Percentiles rank a stretch among this genome's conserved stretches.
Conservation (phyloP, 306 rosid genomes). For the Casuarina glauca region DNA sequence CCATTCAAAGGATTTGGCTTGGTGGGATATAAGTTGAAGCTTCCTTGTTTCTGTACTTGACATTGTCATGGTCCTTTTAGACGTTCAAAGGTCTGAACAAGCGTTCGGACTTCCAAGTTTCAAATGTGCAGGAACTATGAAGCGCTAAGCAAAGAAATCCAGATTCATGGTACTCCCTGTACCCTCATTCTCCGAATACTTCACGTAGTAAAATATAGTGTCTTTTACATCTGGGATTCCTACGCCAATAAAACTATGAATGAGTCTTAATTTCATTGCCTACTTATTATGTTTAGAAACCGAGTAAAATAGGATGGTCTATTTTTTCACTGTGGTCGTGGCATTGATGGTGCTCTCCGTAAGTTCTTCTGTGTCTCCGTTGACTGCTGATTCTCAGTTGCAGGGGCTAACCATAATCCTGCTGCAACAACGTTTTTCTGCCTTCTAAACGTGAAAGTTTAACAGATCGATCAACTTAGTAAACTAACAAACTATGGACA, state of each 20-base stretch:
- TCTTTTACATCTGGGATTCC: neutral
- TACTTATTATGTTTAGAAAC: neutral
- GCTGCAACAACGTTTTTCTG: neutral
- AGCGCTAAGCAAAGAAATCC: neutral
- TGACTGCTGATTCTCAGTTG: neutral
- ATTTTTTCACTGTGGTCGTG: neutral
- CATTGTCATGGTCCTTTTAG: constrained; percentile 16
- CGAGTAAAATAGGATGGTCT: too few relatives aligned
- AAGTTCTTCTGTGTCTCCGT: neutral
- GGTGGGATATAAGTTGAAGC: neutral
- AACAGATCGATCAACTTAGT: neutral
- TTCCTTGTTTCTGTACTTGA: constrained; percentile 11
- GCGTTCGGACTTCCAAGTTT: neutral
- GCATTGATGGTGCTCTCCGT: neutral
- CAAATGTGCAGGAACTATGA: neutral
- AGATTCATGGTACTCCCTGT: constrained; percentile 7
- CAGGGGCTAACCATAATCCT: neutral
- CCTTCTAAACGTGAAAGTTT: neutral
- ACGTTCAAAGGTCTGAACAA: too few relatives aligned
- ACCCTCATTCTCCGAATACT: neutral
- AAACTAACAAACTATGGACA: neutral
- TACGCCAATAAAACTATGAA: neutral
- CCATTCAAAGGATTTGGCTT: constrained; percentile 25
- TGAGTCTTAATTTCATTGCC: neutral
- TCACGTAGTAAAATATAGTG: neutral